Evolutionary conservation across 2,329 filamentous ascomycete species (phyloP), one percentile per base, ranked within the genome.

Genomic region (Calonectria pteridis): DNA sequence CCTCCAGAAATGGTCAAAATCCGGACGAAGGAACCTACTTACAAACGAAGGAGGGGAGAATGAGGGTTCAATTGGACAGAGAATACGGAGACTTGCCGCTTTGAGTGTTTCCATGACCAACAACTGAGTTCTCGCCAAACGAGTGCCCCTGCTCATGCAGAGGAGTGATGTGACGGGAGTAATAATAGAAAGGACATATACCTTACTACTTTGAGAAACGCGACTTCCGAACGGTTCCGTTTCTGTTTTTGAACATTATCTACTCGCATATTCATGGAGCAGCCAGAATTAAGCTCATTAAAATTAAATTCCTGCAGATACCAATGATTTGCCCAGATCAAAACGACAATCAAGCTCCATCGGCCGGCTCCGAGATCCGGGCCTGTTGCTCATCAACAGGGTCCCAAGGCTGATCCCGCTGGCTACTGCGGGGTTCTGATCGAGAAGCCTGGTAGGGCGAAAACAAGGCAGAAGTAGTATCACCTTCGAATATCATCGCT

Each of bases 51-150:
- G 69, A 63, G 69, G 69, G 69, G n/a, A 26, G 37, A 18, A 29
- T 23, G 29, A 16, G 23, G 14, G 20, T 35, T 46, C 29, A 2
- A 72, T 72, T 72, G 69, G 69, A n/a, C 31, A 10, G 31, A 6
- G 10, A 28, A 23, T 23, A 59, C 69, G 69, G 69, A 63, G 63
- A 46, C 23, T 29, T 40, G 59, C 69, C 64, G 23, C 35, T 72
- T 72, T 40, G 31, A 72, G 69, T 16, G 59, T 72, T 43, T n/a
- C 33, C 26, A n/a, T 46, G 51, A 67, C 63, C 33, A 67, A 51
- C 37, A 67, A 46, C 40, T 50, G 26, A 51, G 23, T 46, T 69
- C 49, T 63, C 16, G 28, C 58, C 67, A 67, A 67, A 51, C 26
- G 4, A 26, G n/a, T 20, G 14, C 37, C 64, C 51, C 50, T 50